phyloP scores from a whole-genome alignment of 2,329 filamentous ascomycete species.

The Metarhizium humberi region DNA sequence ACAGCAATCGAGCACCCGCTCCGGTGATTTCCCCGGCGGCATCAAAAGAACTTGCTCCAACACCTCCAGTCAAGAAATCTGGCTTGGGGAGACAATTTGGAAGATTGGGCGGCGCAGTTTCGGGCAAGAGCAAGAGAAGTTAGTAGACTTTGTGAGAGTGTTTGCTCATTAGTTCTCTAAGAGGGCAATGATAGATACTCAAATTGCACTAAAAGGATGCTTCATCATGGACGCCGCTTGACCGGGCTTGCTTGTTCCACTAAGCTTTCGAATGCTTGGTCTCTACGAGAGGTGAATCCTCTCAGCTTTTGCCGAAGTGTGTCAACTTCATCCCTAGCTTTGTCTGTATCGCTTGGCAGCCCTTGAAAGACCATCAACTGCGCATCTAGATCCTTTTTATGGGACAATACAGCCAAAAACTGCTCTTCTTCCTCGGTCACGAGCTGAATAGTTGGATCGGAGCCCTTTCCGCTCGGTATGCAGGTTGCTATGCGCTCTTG shows the following conservation, averaged over 20 bases:
- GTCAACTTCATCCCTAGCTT: constrained; percentile 63
- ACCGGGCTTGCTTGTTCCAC: constrained; percentile 52
- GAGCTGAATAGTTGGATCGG: constrained; percentile 44
- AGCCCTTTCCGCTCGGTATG: constrained; percentile 19
- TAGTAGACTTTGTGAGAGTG: constrained; percentile 8
- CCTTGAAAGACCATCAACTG: constrained; percentile 60
- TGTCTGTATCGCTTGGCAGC: constrained; percentile 60
- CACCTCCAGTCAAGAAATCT: constrained; percentile 45
- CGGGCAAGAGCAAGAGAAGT: constrained; percentile 49
- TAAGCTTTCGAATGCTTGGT: constrained; percentile 66
- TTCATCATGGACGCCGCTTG: constrained; percentile 21
- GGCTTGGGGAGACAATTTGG: constrained; percentile 61
- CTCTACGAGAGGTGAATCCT: constrained; percentile 51
- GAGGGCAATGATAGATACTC: background rate
- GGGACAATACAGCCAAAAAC: constrained; percentile 46
- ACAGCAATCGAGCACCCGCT: constrained; percentile 29
- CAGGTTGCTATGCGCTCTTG: constrained; percentile 40
- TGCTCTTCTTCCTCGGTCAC: constrained; percentile 48
- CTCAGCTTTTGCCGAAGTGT: constrained; percentile 55
- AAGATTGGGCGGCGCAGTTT: constrained; percentile 60
- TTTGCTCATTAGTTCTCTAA: background rate
- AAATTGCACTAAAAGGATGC: constrained; percentile 3
- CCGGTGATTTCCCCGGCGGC: constrained; percentile 27
- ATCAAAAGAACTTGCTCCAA: constrained; percentile 38
- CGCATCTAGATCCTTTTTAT: constrained; percentile 50